Evolutionary conservation across 768 basidiomycete species (phyloP).

Genomic region (Russula dissimulans): DNA sequence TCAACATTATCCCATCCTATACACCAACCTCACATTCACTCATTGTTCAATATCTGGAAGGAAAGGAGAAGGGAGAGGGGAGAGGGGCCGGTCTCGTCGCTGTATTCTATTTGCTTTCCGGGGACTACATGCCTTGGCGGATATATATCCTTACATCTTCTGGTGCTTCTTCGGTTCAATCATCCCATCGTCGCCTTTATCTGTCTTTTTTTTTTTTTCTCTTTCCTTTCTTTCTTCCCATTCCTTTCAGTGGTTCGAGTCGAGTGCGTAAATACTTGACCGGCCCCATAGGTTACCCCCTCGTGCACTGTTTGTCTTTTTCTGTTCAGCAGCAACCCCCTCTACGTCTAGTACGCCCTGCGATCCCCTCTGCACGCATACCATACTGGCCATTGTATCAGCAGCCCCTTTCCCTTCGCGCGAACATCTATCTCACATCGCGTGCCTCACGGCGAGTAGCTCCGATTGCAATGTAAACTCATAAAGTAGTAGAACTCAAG

Average conservation of each 20-base stretch:
- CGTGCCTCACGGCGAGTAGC: constrained; percentile 5
- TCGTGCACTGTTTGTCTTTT: constrained; percentile 1
- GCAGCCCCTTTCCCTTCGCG: background rate
- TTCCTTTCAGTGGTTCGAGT: background rate
- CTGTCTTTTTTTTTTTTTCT: background rate
- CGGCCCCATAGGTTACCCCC: constrained; percentile 8
- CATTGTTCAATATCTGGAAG: constrained; percentile 6
- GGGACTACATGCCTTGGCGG: constrained; percentile 22
- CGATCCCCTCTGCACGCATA: constrained; percentile 13
- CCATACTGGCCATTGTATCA: constrained; percentile 17
- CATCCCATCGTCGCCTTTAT: background rate
- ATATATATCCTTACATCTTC: constrained; percentile 21
- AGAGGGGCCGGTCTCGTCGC: constrained; percentile 5
- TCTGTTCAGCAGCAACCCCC: background rate
- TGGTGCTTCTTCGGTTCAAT: constrained; percentile 26
- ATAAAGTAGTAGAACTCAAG: constrained; percentile 15
- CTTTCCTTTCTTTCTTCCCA: background rate
- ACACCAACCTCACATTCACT: background rate
- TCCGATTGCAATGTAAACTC: constrained; percentile 16
- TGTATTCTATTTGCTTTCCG: constrained; percentile 29
- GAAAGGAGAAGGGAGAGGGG: background rate
- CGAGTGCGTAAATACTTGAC: constrained; percentile 1
- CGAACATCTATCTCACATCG: background rate
- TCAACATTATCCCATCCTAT: background rate
- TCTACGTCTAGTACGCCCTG: background rate